Evolutionary conservation across 2,329 filamentous ascomycete genomes (phyloP).

Genomic region (Neophaeococcomyces aloes): DNA sequence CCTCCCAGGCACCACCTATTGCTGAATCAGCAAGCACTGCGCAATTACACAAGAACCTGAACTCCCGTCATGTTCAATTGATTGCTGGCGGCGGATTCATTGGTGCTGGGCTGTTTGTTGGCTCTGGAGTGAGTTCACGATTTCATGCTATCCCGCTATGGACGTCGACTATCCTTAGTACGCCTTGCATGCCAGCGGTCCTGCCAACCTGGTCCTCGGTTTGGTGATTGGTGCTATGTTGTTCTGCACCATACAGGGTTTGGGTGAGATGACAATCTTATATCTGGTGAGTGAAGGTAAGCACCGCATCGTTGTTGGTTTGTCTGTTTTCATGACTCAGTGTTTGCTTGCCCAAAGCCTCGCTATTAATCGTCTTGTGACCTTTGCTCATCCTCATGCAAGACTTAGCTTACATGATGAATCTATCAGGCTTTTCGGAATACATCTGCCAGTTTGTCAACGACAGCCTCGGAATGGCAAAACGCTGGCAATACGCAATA

Average conservation of each 20-base stretch:
- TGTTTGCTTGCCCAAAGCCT: no score
- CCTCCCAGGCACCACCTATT: no score
- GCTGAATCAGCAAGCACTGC: not conserved
- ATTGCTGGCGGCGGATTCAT: constrained; percentile 27
- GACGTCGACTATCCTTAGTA: not conserved
- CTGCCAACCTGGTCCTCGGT: constrained; percentile 28
- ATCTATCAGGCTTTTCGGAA: constrained; percentile 44
- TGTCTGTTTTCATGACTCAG: no score
- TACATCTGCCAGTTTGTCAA: constrained; percentile 56
- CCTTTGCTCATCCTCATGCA: no score
- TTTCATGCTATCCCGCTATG: not conserved
- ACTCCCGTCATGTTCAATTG: constrained; percentile 22
- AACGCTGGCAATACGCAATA: constrained; percentile 29
- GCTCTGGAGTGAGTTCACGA: constrained; percentile 23
- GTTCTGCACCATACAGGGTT: constrained; percentile 34
- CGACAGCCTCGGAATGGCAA: constrained; percentile 34
- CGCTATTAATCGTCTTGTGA: no score
- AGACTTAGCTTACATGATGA: no score
- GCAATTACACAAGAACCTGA: constrained; percentile 12
- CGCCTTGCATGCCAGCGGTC: constrained; percentile 29
- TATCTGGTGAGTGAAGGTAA: constrained; percentile 57
- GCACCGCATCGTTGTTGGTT: no score
- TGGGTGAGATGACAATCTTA: constrained; percentile 69
- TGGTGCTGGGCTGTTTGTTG: constrained; percentile 31
- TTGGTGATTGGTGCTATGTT: constrained; percentile 55